These are phyloP conservation scores for Cryphonectria radicalis DNA, from an alignment of 2,329 filamentous ascomycete species.

Conservation along the genomic window DNA sequence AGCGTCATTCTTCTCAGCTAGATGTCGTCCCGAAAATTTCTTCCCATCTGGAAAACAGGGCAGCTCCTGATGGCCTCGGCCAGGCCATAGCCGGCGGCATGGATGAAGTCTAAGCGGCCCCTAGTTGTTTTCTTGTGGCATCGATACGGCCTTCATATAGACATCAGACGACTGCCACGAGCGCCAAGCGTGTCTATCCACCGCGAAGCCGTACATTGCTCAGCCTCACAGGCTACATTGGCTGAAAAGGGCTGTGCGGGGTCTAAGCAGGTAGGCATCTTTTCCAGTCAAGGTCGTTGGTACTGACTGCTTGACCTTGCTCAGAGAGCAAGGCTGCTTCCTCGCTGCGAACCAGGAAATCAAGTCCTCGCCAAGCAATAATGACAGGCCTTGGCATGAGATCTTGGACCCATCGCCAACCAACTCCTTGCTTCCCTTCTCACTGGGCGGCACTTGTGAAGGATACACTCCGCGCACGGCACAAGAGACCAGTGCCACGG, in stretches of 20 bases:
- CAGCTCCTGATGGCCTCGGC: conserved; percentile 14
- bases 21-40: not conserved
- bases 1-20: not conserved
- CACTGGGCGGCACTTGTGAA: not conserved
- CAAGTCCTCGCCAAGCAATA: not conserved
- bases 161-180: conserved; percentile 4
- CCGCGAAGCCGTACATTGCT: not conserved
- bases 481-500: not conserved
- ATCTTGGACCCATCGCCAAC: not conserved
- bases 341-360: not conserved
- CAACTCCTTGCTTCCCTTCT: not conserved
- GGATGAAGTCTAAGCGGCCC: not conserved
- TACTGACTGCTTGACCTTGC: not conserved
- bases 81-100: not conserved
- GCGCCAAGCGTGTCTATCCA: not conserved
- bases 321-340: not conserved
- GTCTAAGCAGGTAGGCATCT: not conserved
- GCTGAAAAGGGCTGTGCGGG: not conserved
- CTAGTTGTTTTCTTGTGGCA: not conserved
- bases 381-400: conserved; percentile 7
- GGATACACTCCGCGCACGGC: not conserved
- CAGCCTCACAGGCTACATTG: not conserved
- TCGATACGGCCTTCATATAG: not conserved
- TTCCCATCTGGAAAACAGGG: not conserved
- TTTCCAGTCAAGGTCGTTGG: not conserved